Base-by-base conservation (phyloP, 352 stramenopile genomes). In the Globisporangium okanoganense region DNA sequence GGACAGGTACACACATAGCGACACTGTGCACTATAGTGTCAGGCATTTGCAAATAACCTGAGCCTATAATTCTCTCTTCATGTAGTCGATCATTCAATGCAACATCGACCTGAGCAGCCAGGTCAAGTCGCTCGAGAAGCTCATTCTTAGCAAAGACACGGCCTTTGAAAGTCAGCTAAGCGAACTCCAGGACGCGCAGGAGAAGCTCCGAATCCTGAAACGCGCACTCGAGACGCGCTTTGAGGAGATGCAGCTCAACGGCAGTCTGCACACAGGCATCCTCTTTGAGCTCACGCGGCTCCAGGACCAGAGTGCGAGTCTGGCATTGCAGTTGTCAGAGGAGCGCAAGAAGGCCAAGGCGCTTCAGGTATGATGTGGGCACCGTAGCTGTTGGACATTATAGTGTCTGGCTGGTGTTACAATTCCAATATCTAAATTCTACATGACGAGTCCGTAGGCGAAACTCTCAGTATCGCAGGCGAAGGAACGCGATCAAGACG, bases 241-340 rank as follows among this genome's bases (percentile, higher is more conserved):
- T 13, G 83, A 92, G 25, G 68, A 83, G 27, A 67, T 91, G 3
- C 58, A 71, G 38, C 53, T 92, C 7, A 92, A 94, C 44, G 83
- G 83, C 3, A 87, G 74, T 54, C 49, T 93, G 12, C 84, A 91
- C 56, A 85, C 84, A 1, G 83, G 85, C 12, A 68, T 94, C 35
- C 61, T 94, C 2, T 90, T 88, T 53, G 83, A 93, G 64, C 75
- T 95, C 25, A 76, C 85, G 5, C 76, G 73, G 31, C 69, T 92
- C 2, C 83, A 95, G 50, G 83, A 95, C 7, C 69, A 91, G 35
- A 75, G 74, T 25, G 70, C 74, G 1, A 73, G 73, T 12, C 72
- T 95, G 62, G 76, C 78, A 16, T 56, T 82, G n/a, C 85, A 93
- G 40, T 65, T 95, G 13, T 68, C 70, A 5, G 64, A 77, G 35